These are phyloP conservation scores for Fusarium marasasianum DNA, from an alignment of 2,329 filamentous ascomycete species.

Conservation along the genomic window DNA sequence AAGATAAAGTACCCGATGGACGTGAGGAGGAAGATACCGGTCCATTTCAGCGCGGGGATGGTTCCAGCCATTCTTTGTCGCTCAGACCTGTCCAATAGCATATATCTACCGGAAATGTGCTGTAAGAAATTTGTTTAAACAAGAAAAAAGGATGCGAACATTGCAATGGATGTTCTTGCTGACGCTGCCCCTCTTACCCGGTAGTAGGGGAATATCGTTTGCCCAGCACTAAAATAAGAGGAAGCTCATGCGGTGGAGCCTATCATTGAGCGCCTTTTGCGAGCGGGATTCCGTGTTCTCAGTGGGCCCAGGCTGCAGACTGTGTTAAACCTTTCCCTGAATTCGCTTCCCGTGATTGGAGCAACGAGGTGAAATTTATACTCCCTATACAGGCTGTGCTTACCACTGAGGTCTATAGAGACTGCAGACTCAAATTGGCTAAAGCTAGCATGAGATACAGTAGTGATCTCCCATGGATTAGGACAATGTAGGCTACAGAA, in stretches of 20 bases:
- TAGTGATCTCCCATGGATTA: background rate
- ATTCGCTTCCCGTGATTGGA: background rate
- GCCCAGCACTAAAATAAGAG: background rate
- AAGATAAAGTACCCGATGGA: background rate
- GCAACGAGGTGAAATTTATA: too few relatives aligned
- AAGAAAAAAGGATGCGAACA: background rate
- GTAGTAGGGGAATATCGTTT: background rate
- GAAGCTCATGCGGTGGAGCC: background rate
- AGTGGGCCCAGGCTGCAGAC: background rate
- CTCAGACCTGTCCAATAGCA: accelerated
- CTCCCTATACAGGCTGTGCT: background rate
- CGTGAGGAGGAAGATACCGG: background rate
- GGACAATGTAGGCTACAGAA: too few relatives aligned
- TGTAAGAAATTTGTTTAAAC: accelerated
- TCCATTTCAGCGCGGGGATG: background rate
- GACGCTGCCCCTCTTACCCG: background rate
- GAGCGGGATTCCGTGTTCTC: background rate
- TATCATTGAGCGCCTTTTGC: background rate
- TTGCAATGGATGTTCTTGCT: background rate
- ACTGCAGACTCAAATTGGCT: background rate
- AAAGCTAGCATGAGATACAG: background rate
- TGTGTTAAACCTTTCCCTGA: background rate
- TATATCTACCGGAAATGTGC: background rate
- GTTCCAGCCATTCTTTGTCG: background rate
- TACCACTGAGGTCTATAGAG: too few relatives aligned